phyloP scores from a whole-genome alignment of 2,329 filamentous ascomycete species.

The Verticillium nubilum region DNA sequence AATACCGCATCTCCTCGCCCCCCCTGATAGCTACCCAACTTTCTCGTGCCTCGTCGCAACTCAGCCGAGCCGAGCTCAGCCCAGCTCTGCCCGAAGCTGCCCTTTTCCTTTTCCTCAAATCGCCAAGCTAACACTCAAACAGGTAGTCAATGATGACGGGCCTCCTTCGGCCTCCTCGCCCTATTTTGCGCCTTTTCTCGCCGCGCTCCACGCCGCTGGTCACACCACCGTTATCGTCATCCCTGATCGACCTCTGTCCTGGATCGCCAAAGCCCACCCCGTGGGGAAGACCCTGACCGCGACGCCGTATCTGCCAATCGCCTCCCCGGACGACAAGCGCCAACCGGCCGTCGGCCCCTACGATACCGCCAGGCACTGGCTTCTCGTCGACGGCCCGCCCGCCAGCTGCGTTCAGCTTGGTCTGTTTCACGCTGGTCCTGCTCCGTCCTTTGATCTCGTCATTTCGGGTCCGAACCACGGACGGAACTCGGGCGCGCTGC shows the following conservation, averaged over 20 bases:
- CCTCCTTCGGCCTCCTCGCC: constrained; percentile 55
- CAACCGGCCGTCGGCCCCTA: background rate
- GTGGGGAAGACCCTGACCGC: constrained; percentile 56
- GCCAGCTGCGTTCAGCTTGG: constrained; percentile 56
- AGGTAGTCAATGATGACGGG: constrained; percentile 50
- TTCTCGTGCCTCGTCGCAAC: background rate
- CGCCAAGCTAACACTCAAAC: background rate
- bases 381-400: constrained; percentile 54
- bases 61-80: too few species aligned
- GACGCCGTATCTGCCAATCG: constrained; percentile 1
- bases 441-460: constrained; percentile 45
- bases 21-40: background rate
- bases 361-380: constrained; percentile 39
- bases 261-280: constrained; percentile 74
- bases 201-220: constrained; percentile 48
- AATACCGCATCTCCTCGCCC: background rate
- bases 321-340: background rate
- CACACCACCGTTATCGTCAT: constrained; percentile 66
- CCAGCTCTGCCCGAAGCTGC: background rate
- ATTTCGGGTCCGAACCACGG: constrained; percentile 57
- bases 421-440: constrained; percentile 41
- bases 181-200: constrained; percentile 51
- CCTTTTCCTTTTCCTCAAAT: background rate
- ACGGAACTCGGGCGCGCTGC: constrained; percentile 54
- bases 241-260: constrained; percentile 65